Conservation (phyloP, 139 green algal genomes). For the Medakamo hakoo region DNA sequence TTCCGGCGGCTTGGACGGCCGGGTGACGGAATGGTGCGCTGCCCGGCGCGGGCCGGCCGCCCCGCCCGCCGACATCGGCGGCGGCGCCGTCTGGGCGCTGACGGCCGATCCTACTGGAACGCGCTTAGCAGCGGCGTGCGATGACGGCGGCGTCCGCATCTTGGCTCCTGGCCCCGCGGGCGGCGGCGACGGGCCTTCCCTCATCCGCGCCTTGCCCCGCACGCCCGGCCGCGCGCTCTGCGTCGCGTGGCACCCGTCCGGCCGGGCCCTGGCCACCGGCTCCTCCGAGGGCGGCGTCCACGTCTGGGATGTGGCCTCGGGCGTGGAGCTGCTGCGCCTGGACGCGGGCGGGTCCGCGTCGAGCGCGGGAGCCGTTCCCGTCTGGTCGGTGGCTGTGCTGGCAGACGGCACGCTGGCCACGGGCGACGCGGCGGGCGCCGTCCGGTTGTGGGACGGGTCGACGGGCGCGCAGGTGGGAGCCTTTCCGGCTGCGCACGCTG, state of each 20-base stretch:
- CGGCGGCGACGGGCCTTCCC: conserved; percentile 27
- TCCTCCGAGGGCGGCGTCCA: conserved; percentile 52
- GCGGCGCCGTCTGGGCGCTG: conserved; percentile 72
- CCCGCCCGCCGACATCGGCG: conserved; percentile 43
- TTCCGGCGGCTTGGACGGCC: conserved; percentile 50
- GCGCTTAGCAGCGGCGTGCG: conserved; percentile 66
- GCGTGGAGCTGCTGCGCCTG: conserved; percentile 44
- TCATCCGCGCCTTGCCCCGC: conserved; percentile 30
- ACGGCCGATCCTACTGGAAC: conserved; percentile 4
- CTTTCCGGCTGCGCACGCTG: conserved; percentile 26
- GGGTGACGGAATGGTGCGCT: conserved; percentile 13
- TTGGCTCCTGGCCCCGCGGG: conserved; percentile 37
- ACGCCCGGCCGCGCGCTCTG: conserved; percentile 45
- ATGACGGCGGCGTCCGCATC: conserved; percentile 73
- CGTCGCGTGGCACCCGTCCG: conserved; percentile 58
- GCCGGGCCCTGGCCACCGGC: conserved; percentile 33
- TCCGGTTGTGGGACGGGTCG: conserved; percentile 67
- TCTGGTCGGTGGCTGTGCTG: conserved; percentile 69
- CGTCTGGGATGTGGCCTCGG: conserved; percentile 31
- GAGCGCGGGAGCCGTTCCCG: conserved; percentile 31
- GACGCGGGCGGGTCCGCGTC: background rate
- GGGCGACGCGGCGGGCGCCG: conserved; percentile 53
- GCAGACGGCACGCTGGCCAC: conserved; percentile 64
- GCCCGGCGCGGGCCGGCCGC: conserved; percentile 2
- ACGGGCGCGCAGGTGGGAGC: conserved; percentile 56